Evolutionary conservation across 129 eudicot genomes (phyloP).

Genomic region (Sambucus nigra): DNA sequence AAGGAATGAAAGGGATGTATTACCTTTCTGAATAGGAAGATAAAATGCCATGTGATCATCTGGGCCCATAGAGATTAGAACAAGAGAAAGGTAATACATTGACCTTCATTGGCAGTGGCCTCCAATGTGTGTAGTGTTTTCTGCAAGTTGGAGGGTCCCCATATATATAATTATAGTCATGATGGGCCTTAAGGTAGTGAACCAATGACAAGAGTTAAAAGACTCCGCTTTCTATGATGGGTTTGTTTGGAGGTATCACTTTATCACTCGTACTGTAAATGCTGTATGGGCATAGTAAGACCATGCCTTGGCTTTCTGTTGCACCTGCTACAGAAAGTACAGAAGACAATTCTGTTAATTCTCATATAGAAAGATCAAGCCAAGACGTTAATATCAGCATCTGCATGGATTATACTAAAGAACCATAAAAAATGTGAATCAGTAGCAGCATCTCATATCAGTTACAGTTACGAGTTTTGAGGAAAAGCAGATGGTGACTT

Average conservation of each 20-base stretch:
- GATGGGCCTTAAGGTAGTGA: not conserved
- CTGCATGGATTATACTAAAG: not conserved
- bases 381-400: no score
- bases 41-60: slow-evolving; percentile 7
- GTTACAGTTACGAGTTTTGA: not conserved
- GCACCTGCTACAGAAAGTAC: no score
- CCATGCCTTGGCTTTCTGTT: no score
- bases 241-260: no score
- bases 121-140: slow-evolving; percentile 11
- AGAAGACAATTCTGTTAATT: no score
- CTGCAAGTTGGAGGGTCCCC: slow-evolving; percentile 14
- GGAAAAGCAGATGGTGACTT: not conserved
- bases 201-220: no score
- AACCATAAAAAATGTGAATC: not conserved
- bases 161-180: no score
- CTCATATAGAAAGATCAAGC: no score
- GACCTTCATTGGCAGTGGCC: slow-evolving; percentile 8
- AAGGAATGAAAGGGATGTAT: slow-evolving; percentile 7
- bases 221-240: no score
- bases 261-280: no score
- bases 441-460: not conserved
- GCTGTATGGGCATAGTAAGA: no score
- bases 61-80: slow-evolving; percentile 14
- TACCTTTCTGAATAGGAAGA: slow-evolving; percentile 12
- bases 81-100: not conserved